Conservation (phyloP, 768 basidiomycete genomes). For the Psilocybe sp. region DNA sequence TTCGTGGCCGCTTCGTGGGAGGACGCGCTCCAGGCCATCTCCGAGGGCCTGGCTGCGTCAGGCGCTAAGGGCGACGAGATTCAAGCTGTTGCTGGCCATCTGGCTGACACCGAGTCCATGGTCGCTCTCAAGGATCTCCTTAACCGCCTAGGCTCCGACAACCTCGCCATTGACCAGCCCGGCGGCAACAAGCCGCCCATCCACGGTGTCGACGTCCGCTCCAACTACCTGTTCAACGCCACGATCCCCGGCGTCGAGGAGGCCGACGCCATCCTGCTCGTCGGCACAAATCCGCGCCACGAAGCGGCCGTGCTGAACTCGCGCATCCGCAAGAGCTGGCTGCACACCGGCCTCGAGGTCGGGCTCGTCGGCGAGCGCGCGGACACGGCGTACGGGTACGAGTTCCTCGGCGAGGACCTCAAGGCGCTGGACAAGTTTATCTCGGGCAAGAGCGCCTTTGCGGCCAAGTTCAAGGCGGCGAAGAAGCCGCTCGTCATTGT, state of each 20-base stretch:
- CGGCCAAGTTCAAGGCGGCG: conserved; percentile 82
- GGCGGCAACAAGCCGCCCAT: conserved; percentile 67
- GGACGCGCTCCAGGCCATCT: conserved; percentile 74
- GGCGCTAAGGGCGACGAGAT: conserved; percentile 91
- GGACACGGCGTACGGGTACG: conserved; percentile 91
- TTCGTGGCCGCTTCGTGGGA: conserved; percentile 93
- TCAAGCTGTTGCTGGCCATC: conserved; percentile 88
- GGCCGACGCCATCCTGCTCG: conserved; percentile 89
- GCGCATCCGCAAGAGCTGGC: conserved; percentile 92
- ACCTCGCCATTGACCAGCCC: conserved; percentile 76
- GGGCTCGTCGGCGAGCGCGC: conserved; percentile 89
- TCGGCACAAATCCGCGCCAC: conserved; percentile 96
- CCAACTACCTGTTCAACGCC: conserved; percentile 95
- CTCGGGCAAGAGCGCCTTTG: conserved; percentile 76
- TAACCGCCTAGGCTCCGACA: conserved; percentile 94
- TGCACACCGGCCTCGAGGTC: conserved; percentile 83
- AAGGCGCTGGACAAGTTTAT: conserved; percentile 77
- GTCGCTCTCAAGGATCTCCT: conserved; percentile 91
- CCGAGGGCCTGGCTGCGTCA: conserved; percentile 72
- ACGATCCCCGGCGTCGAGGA: conserved; percentile 88
- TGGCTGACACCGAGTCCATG: conserved; percentile 92
- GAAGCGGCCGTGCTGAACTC: conserved; percentile 98
- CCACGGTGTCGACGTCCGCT: conserved; percentile 86
- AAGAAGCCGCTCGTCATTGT: conserved; percentile 92
- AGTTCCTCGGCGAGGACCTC: conserved; percentile 77